These are phyloP conservation scores for Lichtheimia ornata DNA, from an alignment of 371 early-diverging fungal species.

Conservation along the genomic window DNA sequence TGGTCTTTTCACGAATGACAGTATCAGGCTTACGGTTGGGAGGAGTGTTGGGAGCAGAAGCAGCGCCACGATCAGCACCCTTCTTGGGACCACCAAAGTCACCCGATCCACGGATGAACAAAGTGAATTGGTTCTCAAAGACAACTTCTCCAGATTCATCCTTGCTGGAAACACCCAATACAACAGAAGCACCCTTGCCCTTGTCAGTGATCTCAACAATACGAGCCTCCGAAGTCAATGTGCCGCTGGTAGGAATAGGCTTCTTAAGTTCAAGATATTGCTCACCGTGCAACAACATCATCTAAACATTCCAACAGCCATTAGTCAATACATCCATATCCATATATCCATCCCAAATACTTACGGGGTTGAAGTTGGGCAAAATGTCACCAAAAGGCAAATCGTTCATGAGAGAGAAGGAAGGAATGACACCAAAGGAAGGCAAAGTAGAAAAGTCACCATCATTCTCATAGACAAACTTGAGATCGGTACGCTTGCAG, in stretches of 20 bases:
- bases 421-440: constrained; percentile 89
- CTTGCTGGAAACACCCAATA: constrained; percentile 78
- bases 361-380: constrained; percentile 87
- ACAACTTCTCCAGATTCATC: constrained; percentile 80
- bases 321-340: neutral
- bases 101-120: constrained; percentile 92
- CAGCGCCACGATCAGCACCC: constrained; percentile 74
- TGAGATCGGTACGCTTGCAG: constrained; percentile 82
- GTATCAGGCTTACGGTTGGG: constrained; percentile 88
- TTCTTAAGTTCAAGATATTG: constrained; percentile 88
- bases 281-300: constrained; percentile 98
- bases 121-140: constrained; percentile 86
- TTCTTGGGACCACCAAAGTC: constrained; percentile 87
- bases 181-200: constrained; percentile 90
- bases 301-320: constrained; percentile 36
- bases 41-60: constrained; percentile 69
- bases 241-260: constrained; percentile 84
- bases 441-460: constrained; percentile 84
- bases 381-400: constrained; percentile 77
- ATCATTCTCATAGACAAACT: constrained; percentile 87
- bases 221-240: constrained; percentile 71
- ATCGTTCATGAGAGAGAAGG: constrained; percentile 69
- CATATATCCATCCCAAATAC: constrained; percentile 1
- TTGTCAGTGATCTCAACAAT: constrained; percentile 95
- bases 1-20: constrained; percentile 80